Conservation (phyloP, 176 grass and related monocot species). For the barley (Hordeum vulgare) region DNA sequence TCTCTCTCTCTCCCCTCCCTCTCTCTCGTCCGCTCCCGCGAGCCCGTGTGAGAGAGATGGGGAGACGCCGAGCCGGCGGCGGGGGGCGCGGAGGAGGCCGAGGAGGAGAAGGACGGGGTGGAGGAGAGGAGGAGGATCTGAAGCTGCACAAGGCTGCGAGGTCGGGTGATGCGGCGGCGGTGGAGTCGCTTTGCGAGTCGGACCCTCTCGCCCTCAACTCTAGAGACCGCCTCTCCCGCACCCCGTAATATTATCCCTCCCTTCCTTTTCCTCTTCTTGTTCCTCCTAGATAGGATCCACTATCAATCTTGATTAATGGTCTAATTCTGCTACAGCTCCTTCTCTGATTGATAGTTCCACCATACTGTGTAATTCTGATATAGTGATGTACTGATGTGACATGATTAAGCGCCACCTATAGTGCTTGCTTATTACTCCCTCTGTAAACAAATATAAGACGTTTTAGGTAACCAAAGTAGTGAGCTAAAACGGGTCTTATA, state of each 20-base stretch:
- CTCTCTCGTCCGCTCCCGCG: background rate
- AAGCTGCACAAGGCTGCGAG: constrained; percentile 38
- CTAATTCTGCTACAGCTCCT: background rate
- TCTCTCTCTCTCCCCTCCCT: background rate
- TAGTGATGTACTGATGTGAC: background rate
- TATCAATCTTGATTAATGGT: background rate
- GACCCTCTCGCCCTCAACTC: constrained; percentile 40
- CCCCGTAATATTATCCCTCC: constrained; percentile 1
- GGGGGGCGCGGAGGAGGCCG: constrained; percentile 3
- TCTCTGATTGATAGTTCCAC: background rate
- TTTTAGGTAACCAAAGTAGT: too few species aligned
- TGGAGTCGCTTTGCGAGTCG: constrained; percentile 32
- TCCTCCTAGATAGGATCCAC: background rate
- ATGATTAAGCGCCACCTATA: background rate
- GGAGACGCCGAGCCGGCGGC: constrained; percentile 25
- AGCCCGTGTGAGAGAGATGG: constrained; percentile 13
- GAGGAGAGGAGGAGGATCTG: constrained; percentile 18
- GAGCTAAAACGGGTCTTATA: too few species aligned
- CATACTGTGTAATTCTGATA: background rate
- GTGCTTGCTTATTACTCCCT: background rate
- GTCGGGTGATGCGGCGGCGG: constrained; percentile 28
- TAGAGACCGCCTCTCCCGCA: constrained; percentile 47
- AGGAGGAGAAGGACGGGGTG: constrained; percentile 17
- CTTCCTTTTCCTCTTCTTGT: background rate
- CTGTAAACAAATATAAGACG: too few species aligned